Conservation (phyloP, 768 basidiomycete species). For the Terana coerulea region DNA sequence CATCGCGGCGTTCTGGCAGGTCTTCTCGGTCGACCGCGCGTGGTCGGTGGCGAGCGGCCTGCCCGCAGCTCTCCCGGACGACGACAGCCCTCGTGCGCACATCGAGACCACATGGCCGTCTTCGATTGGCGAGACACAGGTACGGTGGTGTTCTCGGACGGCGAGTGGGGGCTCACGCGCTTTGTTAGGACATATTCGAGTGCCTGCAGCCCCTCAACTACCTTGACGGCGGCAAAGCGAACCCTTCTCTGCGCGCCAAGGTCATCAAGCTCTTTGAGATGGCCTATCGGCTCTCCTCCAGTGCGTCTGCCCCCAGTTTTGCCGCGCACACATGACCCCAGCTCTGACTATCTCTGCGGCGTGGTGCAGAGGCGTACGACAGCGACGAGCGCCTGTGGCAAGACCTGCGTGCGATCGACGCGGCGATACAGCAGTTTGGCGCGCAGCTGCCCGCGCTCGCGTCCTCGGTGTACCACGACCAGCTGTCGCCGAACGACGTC, state of each 20-base stretch:
- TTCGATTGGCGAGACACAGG: slow-evolving; percentile 26
- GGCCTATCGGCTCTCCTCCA: slow-evolving; percentile 39
- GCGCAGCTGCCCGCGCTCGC: slow-evolving; percentile 36
- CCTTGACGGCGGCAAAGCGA: slow-evolving; percentile 1
- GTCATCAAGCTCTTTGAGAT: slow-evolving; percentile 52
- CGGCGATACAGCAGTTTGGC: slow-evolving; percentile 43
- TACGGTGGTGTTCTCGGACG: slow-evolving; percentile 11
- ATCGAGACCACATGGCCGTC: slow-evolving; percentile 54
- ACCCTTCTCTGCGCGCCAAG: slow-evolving; percentile 42
- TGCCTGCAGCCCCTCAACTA: not conserved
- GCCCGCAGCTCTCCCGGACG: slow-evolving; percentile 49
- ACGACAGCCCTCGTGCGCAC: slow-evolving; percentile 39
- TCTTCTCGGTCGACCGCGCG: slow-evolving; percentile 57
- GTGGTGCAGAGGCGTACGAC: slow-evolving; percentile 25
- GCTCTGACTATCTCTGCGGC: too few species aligned
- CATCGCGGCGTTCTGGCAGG: slow-evolving; percentile 56
- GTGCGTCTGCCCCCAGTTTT: slow-evolving; percentile 27
- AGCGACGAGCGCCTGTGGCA: slow-evolving; percentile 30
- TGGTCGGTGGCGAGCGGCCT: slow-evolving; percentile 56
- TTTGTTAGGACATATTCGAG: slow-evolving; percentile 1
- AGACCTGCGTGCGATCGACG: slow-evolving; percentile 40
- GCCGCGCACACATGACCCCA: not conserved
- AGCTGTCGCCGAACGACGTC: slow-evolving; percentile 34
- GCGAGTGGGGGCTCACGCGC: not conserved
- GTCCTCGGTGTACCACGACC: slow-evolving; percentile 24